Evolutionary conservation across 2,329 filamentous ascomycete genomes (phyloP).

Genomic region (Cryphonectria naterciae): DNA sequence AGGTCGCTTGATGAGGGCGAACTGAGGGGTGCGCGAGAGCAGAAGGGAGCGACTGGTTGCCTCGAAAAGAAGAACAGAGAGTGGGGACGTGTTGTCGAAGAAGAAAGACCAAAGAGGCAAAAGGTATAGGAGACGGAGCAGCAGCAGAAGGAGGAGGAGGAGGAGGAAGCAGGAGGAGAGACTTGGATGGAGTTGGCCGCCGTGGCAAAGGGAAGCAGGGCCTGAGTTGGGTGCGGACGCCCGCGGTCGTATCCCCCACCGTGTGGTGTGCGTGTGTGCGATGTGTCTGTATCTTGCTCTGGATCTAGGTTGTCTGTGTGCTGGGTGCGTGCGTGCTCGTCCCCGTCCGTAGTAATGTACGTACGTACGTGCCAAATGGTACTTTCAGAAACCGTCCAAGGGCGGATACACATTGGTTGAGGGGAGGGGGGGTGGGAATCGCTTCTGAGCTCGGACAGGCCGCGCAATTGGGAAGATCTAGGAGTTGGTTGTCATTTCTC

Average conservation of each 20-base stretch:
- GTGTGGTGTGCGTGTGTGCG: background rate
- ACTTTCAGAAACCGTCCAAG: background rate
- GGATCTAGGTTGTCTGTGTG: background rate
- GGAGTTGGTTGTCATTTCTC: constrained; percentile 6
- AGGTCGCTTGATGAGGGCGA: background rate
- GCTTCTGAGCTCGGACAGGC: constrained; percentile 2
- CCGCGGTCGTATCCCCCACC: background rate
- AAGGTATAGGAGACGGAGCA: background rate
- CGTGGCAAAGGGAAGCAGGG: background rate
- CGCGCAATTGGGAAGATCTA: constrained; percentile 5
- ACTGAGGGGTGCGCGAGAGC: background rate
- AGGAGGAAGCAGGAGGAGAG: background rate
- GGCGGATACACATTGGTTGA: background rate
- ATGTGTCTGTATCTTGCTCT: background rate
- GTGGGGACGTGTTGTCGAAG: background rate
- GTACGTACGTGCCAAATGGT: background rate
- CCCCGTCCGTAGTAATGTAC: background rate
- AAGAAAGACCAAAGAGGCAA: background rate
- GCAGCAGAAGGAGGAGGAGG: background rate
- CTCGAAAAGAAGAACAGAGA: background rate
- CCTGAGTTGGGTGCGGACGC: background rate
- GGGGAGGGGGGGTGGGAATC: background rate
- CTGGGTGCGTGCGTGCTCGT: background rate
- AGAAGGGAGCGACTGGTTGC: background rate
- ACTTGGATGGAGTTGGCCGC: background rate